Evolutionary conservation across 2,329 filamentous ascomycete genomes (phyloP).

Genomic region (Chlorencoelia australis): DNA sequence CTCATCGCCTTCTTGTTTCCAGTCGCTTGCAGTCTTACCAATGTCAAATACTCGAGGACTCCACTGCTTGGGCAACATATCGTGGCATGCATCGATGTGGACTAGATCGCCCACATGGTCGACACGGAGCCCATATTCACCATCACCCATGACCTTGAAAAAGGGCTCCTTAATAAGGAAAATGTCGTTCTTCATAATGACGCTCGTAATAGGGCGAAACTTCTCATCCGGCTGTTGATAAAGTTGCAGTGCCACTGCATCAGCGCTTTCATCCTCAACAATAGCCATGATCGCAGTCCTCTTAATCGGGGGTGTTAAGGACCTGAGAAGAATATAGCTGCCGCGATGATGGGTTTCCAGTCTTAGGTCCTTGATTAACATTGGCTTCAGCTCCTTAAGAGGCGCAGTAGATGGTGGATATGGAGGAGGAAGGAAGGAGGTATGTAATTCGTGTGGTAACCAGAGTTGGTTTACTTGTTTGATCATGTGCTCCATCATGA

Average conservation of each 20-base stretch:
- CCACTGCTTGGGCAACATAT: conserved; percentile 3
- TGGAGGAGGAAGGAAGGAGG: conserved; percentile 5
- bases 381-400: conserved; percentile 12
- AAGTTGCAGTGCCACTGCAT: conserved; percentile 29
- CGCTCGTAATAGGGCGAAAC: conserved; percentile 17
- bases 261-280: conserved; percentile 13
- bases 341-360: conserved; percentile 34
- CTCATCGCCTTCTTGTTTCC: conserved; percentile 7
- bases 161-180: conserved; percentile 44
- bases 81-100: conserved; percentile 2
- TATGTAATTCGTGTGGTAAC: not conserved
- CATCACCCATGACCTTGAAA: conserved; percentile 32
- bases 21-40: conserved; percentile 2
- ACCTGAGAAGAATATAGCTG: conserved; percentile 25
- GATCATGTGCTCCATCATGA: not conserved
- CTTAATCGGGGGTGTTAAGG: conserved; percentile 7
- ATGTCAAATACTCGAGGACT: not conserved
- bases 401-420: conserved; percentile 5
- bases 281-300: conserved; percentile 28
- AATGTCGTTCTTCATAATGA: conserved; percentile 26
- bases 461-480: not conserved
- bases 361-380: conserved; percentile 21
- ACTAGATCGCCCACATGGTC: conserved; percentile 23
- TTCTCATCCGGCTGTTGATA: conserved; percentile 34
- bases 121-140: conserved; percentile 33